Conservation (phyloP, 495 filamentous ascomycete genomes). For the Aspergillus ellipticus region DNA sequence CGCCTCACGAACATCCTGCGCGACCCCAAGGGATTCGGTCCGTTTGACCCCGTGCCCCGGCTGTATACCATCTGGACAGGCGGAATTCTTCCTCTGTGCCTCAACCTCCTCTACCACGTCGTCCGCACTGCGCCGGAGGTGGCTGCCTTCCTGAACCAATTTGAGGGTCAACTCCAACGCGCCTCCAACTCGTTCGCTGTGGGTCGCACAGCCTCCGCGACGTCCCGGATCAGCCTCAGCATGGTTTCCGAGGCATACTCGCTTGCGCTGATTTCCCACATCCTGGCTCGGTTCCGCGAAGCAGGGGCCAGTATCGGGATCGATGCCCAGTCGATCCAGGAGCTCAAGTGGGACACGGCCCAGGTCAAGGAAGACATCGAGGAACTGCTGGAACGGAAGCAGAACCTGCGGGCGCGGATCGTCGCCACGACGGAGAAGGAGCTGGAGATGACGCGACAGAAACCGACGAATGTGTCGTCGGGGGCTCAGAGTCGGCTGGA, state of each 20-base stretch:
- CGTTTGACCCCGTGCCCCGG: slow-evolving; percentile 56
- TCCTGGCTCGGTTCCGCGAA: slow-evolving; percentile 58
- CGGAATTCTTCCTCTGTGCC: slow-evolving; percentile 81
- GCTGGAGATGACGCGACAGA: slow-evolving; percentile 55
- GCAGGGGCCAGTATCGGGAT: slow-evolving; percentile 55
- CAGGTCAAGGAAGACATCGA: slow-evolving; percentile 75
- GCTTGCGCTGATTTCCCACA: slow-evolving; percentile 65
- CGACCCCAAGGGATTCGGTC: slow-evolving; percentile 62
- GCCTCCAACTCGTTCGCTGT: slow-evolving; percentile 59
- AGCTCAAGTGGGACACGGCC: slow-evolving; percentile 67
- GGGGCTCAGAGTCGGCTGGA: slow-evolving; percentile 61
- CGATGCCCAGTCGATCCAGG: slow-evolving; percentile 57
- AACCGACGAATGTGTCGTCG: slow-evolving; percentile 31
- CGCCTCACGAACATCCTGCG: slow-evolving; percentile 68
- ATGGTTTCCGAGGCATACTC: slow-evolving; percentile 73
- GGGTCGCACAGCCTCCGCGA: slow-evolving; percentile 32
- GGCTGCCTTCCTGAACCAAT: slow-evolving; percentile 79
- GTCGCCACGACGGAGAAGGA: slow-evolving; percentile 70
- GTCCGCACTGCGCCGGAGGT: slow-evolving; percentile 79
- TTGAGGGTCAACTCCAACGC: slow-evolving; percentile 65
- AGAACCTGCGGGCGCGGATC: slow-evolving; percentile 61
- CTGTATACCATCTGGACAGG: slow-evolving; percentile 82
- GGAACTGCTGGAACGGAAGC: slow-evolving; percentile 61
- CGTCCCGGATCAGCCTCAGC: slow-evolving; percentile 59
- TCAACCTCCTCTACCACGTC: slow-evolving; percentile 83